A percentile compares a stretch with the other conserved stretches of the same genome.
Evolutionary conservation across 345 rosid genomes (phyloP).

Genomic region (Mangifera indica): DNA sequence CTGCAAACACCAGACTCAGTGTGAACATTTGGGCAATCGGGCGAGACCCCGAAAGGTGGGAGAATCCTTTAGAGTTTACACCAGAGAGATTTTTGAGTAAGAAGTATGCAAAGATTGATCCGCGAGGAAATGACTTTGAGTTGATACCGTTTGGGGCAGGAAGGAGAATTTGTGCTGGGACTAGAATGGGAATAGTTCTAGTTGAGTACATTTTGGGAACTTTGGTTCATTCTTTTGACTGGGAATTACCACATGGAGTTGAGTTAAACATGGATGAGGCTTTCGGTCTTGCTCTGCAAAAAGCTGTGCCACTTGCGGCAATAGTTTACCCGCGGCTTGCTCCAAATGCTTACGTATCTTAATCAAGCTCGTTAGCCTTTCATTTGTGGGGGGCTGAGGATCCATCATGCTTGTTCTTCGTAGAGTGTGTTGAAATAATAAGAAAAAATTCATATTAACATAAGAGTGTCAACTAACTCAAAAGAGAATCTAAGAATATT

Average conservation of each 20-base stretch:
- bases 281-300: conserved; percentile 59
- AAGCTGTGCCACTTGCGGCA: conserved; percentile 53
- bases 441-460: too few relatives aligned
- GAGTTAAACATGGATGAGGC: conserved; percentile 53
- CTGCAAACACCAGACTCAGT: conserved; percentile 36
- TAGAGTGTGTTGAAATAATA: too few relatives aligned
- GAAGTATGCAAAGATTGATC: conserved; percentile 34
- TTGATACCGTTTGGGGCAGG: conserved; percentile 58
- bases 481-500: too few relatives aligned
- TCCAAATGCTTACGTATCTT: conserved; percentile 32
- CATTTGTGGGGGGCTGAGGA: too few relatives aligned
- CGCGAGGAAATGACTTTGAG: conserved; percentile 50
- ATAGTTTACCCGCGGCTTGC: conserved; percentile 42
- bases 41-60: conserved; percentile 55
- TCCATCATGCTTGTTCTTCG: too few relatives aligned
- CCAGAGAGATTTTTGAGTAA: conserved; percentile 48
- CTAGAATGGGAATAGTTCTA: conserved; percentile 50
- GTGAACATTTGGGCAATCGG: conserved; percentile 74
- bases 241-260: conserved; percentile 39
- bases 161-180: conserved; percentile 55
- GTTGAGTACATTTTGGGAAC: conserved; percentile 55
- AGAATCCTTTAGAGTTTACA: conserved; percentile 37
- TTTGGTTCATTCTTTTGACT: conserved; percentile 53
- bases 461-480: too few relatives aligned
- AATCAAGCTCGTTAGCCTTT: neutral